Evolutionary conservation across 2,329 filamentous ascomycete genomes (phyloP), one percentile per base, ranked within the genome.

Genomic region (Botrytis medusae): DNA sequence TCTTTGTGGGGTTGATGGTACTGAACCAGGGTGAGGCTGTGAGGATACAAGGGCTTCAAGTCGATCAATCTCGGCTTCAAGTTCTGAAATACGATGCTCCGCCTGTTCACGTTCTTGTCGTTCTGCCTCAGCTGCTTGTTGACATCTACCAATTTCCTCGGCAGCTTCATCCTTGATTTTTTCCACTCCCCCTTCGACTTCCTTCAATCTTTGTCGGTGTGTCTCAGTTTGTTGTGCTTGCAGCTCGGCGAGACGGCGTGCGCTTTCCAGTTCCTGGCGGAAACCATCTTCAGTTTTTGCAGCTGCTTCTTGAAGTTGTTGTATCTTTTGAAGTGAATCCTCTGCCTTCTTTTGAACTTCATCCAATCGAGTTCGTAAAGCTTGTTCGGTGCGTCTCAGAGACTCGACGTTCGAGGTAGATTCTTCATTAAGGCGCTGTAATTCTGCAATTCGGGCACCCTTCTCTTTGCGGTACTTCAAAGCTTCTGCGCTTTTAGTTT

Each of bases 391-490:
- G 57, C 93, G 91, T 80, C 92, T 92, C 34, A 97, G 84, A 16
- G 92, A 88, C 72, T 97, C 94, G 70, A 94, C 87, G 46, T 88
- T 91, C 32, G 92, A 91, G 76, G 88, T 91, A 62, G 92, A 90
- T 77, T 99, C 96, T 77, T 98, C 95, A 77, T 95, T 93, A 74
- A 92, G 89, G 71, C 94, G 92, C 82, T 98, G 93, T 42, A 99
- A 88, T 79, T 97, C 93, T 14, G 94, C 89, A 78, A 98, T 93
- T 57, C 93, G 92, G 1, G 94, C 91, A 75, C 93, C 93, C 86
- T 98, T 98, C 81, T 99, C 96, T 81, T 97, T 98, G 76, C 96
- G 90, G 83, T 93, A 95, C 80, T 95, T 97, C 77, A 95, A 88
- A 65, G 94, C 90, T 81, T 99, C 96, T 14, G 91, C 89, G 75